Percentiles rank a stretch among this genome's conserved stretches.
Conservation (phyloP, 352 stramenopile genomes). For the Pseudoperonospora humuli region DNA sequence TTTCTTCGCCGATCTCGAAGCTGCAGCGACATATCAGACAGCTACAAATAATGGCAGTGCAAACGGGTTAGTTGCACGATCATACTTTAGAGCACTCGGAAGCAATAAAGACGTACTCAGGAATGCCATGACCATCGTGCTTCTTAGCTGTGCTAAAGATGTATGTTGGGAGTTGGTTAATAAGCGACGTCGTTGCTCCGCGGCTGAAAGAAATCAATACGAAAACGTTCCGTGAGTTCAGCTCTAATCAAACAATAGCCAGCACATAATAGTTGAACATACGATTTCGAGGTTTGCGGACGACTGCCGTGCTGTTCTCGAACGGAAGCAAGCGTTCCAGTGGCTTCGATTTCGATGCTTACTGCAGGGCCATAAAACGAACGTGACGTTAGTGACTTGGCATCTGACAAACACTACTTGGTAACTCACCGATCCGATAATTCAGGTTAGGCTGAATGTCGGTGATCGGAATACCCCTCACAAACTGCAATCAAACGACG, state of each 20-base stretch:
- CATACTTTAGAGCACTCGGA: no score
- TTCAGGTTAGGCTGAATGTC: slow-evolving; percentile 28
- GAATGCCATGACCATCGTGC: slow-evolving; percentile 28
- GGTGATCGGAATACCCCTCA: slow-evolving; percentile 21
- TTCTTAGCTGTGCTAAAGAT: slow-evolving; percentile 55
- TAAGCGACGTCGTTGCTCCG: slow-evolving; percentile 49
- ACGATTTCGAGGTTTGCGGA: slow-evolving; percentile 18
- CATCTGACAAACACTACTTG: background rate
- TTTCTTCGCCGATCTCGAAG: slow-evolving; percentile 85
- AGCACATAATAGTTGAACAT: slow-evolving; percentile 13
- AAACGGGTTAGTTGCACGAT: background rate
- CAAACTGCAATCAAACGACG: slow-evolving; percentile 15
- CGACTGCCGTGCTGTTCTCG: slow-evolving; percentile 18
- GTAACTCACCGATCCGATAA: slow-evolving; percentile 30
- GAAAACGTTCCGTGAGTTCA: slow-evolving; percentile 3
- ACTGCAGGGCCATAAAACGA: slow-evolving; percentile 25
- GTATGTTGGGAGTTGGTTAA: slow-evolving; percentile 78
- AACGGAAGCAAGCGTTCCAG: slow-evolving; percentile 20
- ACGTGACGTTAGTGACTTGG: background rate
- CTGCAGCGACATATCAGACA: slow-evolving; percentile 91
- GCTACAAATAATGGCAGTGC: slow-evolving; percentile 19
- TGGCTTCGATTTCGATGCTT: slow-evolving; percentile 39
- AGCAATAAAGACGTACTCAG: slow-evolving; percentile 36
- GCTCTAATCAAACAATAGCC: slow-evolving; percentile 3
- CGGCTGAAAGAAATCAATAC: slow-evolving; percentile 35